These are phyloP conservation scores for Komagataea norvegica DNA, from an alignment of 1,139 yeast species.

Conservation along the genomic window DNA sequence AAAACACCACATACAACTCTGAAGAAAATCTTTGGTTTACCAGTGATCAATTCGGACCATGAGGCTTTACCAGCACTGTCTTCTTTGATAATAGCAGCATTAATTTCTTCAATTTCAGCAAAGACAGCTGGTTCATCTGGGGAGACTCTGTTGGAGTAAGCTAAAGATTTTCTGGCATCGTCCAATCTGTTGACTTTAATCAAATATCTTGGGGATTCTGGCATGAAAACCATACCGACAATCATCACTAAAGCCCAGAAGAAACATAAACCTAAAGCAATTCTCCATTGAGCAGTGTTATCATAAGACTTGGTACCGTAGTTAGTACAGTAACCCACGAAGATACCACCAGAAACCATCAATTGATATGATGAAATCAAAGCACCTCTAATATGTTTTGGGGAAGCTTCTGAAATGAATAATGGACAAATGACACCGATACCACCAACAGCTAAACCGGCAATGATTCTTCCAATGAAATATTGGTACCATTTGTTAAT, in stretches of 20 bases:
- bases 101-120: constrained; percentile 55
- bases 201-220: constrained; percentile 76
- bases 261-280: constrained; percentile 53
- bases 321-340: constrained; percentile 60
- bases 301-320: constrained; percentile 49
- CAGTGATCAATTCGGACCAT: constrained; percentile 61
- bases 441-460: constrained; percentile 66
- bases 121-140: constrained; percentile 54
- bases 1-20: constrained; percentile 62
- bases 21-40: constrained; percentile 50
- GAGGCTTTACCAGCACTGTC: constrained; percentile 59
- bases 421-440: constrained; percentile 59
- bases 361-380: constrained; percentile 61
- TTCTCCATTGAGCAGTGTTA: constrained; percentile 57
- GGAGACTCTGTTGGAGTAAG: constrained; percentile 52
- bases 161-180: constrained; percentile 56
- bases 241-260: constrained; percentile 40
- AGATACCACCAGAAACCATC: constrained; percentile 51
- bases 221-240: constrained; percentile 60
- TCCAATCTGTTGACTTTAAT: constrained; percentile 50
- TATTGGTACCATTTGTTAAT: constrained; percentile 48
- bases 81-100: constrained; percentile 62
- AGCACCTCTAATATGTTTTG: constrained; percentile 67
- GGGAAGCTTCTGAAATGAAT: constrained; percentile 63
- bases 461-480: constrained; percentile 58